A percentile compares a stretch with the other conserved stretches of the same genome.
These are phyloP conservation scores for Agapanthus africanus DNA, from an alignment of 106 monocot genomes.

Conservation along the genomic window DNA sequence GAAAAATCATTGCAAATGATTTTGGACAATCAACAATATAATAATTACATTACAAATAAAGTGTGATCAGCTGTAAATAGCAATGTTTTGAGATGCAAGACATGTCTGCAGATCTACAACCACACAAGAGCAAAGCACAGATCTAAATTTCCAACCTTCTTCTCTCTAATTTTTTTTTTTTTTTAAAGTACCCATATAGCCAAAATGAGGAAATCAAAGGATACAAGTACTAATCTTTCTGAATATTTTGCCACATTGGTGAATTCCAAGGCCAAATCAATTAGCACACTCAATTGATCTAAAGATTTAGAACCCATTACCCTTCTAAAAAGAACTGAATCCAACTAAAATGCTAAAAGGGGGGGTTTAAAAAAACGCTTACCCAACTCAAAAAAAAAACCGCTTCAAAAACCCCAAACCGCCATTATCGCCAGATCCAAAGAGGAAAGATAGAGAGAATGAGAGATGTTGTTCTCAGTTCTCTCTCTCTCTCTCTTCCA, in stretches of 20 bases:
- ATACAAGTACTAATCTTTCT: too few relatives aligned
- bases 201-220: background rate
- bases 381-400: background rate
- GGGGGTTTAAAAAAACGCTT: background rate
- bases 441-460: background rate
- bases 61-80: too few relatives aligned
- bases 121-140: too few relatives aligned
- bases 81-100: too few relatives aligned
- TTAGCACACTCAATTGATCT: background rate
- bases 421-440: background rate
- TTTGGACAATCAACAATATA: background rate
- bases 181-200: background rate
- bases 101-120: too few relatives aligned
- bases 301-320: background rate
- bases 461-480: background rate
- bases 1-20: background rate
- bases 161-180: too few relatives aligned
- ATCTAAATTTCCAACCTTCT: too few relatives aligned
- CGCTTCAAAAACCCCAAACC: background rate
- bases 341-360: background rate
- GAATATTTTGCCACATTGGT: background rate
- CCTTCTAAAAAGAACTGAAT: background rate
- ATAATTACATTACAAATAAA: conserved; percentile 5
- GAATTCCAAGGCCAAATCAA: background rate
- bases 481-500: background rate